phyloP scores from a whole-genome alignment of 176 grass and related monocot genomes.

The Stipa capillata region DNA sequence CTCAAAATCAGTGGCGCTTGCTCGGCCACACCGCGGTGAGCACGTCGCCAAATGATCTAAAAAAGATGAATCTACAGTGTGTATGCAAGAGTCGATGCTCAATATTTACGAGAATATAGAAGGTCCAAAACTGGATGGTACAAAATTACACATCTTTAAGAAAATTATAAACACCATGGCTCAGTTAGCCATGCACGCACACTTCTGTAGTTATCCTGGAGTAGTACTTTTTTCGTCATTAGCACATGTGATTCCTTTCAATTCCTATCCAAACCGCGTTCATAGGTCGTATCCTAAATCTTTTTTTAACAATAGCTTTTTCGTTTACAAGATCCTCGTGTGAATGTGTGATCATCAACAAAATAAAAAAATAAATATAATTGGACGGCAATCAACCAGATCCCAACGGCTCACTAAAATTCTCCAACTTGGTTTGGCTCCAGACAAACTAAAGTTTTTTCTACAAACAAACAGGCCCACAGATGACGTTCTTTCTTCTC shows the following conservation, averaged over 20 bases:
- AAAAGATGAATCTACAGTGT: no score
- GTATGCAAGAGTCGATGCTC: no score
- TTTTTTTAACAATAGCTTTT: not conserved
- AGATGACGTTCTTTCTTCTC: not conserved
- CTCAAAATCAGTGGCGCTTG: no score
- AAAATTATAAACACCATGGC: not conserved
- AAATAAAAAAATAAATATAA: not conserved
- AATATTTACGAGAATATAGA: no score
- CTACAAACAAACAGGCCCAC: not conserved
- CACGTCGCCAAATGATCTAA: no score
- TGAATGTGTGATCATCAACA: not conserved
- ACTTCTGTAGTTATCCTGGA: not conserved
- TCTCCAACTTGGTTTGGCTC: slow-evolving; percentile 15
- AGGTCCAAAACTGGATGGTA: not conserved
- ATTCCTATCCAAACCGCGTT: not conserved
- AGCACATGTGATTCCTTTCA: not conserved
- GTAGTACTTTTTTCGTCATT: not conserved
- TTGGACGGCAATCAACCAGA: slow-evolving; percentile 10
- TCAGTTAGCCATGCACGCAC: not conserved
- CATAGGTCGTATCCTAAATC: not conserved
- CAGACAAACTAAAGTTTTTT: not conserved
- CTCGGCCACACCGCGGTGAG: no score
- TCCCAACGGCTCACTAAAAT: slow-evolving; percentile 28
- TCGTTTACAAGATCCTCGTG: not conserved
- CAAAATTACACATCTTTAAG: not conserved